Conservation (phyloP, 2,329 filamentous ascomycete species). For the Colletotrichum sp. region DNA sequence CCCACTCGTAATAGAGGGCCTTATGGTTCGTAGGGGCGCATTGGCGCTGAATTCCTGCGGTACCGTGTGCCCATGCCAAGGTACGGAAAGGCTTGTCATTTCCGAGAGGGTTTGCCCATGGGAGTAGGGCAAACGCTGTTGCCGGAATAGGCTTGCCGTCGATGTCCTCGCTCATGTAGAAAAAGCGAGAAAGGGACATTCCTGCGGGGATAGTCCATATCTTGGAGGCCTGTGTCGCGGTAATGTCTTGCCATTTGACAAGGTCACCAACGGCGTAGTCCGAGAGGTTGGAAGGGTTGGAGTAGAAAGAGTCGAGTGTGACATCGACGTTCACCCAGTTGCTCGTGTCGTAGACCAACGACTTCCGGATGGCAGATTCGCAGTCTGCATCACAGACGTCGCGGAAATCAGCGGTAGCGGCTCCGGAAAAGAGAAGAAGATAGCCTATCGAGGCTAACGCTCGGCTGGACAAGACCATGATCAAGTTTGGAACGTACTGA, state of each 20-base stretch:
- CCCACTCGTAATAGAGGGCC: constrained; percentile 25
- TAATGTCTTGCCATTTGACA: constrained; percentile 22
- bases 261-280: constrained; percentile 19
- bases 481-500: background rate
- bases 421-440: background rate
- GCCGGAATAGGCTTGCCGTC: constrained; percentile 6
- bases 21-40: constrained; percentile 28
- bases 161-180: constrained; percentile 20
- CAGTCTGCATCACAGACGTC: constrained; percentile 19
- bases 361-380: background rate
- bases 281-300: constrained; percentile 13
- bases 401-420: background rate
- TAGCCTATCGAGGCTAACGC: background rate
- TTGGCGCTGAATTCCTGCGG: constrained; percentile 22
- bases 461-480: fast-evolving
- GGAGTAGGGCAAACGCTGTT: constrained; percentile 19
- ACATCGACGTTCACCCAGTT: constrained; percentile 12
- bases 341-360: background rate
- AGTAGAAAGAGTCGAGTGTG: constrained; percentile 15
- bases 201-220: constrained; percentile 18
- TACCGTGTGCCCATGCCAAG: constrained; percentile 29
- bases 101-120: background rate
- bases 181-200: background rate
- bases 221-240: background rate
- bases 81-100: constrained; percentile 4